A percentile compares a stretch with the other conserved stretches of the same genome.
Conservation (phyloP, 495 filamentous ascomycete genomes). For the Penicillium tannophilum region DNA sequence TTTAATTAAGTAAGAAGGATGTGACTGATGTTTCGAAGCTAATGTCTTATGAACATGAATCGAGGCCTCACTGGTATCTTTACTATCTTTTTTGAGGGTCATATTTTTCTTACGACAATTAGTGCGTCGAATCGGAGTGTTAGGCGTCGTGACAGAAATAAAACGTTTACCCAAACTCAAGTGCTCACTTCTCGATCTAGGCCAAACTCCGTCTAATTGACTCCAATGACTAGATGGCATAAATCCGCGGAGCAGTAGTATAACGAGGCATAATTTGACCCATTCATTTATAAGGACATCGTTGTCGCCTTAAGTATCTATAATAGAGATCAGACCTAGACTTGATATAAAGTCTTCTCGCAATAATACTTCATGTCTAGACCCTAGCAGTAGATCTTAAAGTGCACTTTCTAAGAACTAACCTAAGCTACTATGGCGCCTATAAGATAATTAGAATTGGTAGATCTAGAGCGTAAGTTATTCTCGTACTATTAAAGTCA, state of each 20-base stretch:
- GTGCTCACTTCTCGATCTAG: not conserved
- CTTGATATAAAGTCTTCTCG: not conserved
- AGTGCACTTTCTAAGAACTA: not conserved
- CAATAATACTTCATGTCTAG: not conserved
- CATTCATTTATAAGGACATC: not conserved
- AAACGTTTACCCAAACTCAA: not conserved
- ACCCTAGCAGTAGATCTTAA: not conserved
- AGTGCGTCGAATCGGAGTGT: not conserved
- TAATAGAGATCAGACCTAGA: not conserved
- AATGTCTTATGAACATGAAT: not conserved
- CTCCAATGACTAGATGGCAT: not conserved
- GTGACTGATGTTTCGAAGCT: not conserved
- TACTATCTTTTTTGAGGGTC: not conserved
- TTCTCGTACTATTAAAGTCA: not conserved
- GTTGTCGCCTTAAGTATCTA: not conserved
- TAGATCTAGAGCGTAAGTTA: slow-evolving; percentile 2
- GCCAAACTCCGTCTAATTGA: not conserved
- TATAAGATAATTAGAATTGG: not conserved
- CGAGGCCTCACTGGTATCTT: not conserved
- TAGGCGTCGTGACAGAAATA: not conserved
- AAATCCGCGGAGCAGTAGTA: not conserved
- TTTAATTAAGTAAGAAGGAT: not conserved
- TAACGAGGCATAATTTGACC: not conserved
- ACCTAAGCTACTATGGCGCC: not conserved
- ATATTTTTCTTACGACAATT: not conserved